Evolutionary conservation across 176 grass and related monocot species (phyloP).

Genomic region (Elaeis guineensis): DNA sequence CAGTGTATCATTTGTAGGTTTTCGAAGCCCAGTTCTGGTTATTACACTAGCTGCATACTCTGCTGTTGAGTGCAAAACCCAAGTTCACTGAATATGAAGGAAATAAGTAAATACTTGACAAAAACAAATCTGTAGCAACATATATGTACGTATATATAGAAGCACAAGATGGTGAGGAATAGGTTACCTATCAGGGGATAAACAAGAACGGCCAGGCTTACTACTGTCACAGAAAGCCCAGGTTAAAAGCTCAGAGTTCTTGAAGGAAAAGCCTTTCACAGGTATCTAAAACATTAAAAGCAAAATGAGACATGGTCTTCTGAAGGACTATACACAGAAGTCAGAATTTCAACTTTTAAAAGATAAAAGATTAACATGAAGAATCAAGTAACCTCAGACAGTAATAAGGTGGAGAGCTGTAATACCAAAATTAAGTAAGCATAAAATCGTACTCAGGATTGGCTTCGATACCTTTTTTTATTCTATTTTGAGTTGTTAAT

Average conservation of each 20-base stretch:
- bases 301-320: not conserved
- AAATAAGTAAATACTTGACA: too few relatives aligned
- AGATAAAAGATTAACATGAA: not conserved
- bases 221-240: slow-evolving; percentile 75
- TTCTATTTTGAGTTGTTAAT: too few relatives aligned
- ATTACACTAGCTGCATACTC: slow-evolving; percentile 71
- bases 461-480: too few relatives aligned
- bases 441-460: too few relatives aligned
- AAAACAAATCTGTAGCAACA: too few relatives aligned
- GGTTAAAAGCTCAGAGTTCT: slow-evolving; percentile 73
- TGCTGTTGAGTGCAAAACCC: slow-evolving; percentile 78
- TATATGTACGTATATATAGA: too few relatives aligned
- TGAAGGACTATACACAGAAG: too few relatives aligned
- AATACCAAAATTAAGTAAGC: too few relatives aligned
- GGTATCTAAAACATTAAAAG: slow-evolving; percentile 40
- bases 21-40: slow-evolving; percentile 41
- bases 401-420: too few relatives aligned
- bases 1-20: slow-evolving; percentile 72
- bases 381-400: slow-evolving; percentile 4
- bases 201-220: slow-evolving; percentile 50
- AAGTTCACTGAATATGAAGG: slow-evolving; percentile 52
- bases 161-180: too few relatives aligned
- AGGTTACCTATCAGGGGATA: slow-evolving; percentile 42
- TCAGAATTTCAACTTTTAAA: too few relatives aligned
- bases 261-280: slow-evolving; percentile 80